A percentile compares a stretch with the other conserved stretches of the same genome.
Evolutionary conservation across 148 eudicot species (phyloP).

Genomic region (Talinum fruticosum): DNA sequence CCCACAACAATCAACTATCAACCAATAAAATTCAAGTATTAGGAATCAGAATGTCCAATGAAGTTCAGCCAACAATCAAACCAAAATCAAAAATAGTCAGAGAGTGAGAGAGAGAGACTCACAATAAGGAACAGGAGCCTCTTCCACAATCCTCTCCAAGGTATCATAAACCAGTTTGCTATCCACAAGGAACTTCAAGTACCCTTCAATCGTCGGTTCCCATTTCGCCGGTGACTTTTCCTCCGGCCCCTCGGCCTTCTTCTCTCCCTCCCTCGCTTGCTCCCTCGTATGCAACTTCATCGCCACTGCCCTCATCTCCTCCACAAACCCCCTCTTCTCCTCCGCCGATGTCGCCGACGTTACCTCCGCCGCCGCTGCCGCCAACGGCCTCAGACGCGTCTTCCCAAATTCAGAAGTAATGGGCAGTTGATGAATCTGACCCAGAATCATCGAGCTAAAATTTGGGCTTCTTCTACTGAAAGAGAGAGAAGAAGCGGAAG

Average conservation of each 20-base stretch:
- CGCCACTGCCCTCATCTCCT: constrained; percentile 97
- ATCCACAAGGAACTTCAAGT: constrained; percentile 88
- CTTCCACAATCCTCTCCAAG: constrained; percentile 68
- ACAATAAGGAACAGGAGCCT: constrained; percentile 78
- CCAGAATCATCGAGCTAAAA: constrained; percentile 27
- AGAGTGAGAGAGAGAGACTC: constrained; percentile 27
- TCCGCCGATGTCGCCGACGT: constrained; percentile 33
- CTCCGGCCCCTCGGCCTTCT: constrained; percentile 52
- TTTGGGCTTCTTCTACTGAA: constrained; percentile 21
- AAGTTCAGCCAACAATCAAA: constrained; percentile 1
- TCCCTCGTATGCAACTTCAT: constrained; percentile 87
- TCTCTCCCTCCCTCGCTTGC: constrained; percentile 81
- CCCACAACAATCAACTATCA: background rate
- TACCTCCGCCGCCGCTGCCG: background rate
- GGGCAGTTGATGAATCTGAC: background rate
- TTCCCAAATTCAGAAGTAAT: background rate
- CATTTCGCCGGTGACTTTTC: constrained; percentile 63
- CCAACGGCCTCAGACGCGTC: constrained; percentile 26
- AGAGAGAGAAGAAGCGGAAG: constrained; percentile 7
- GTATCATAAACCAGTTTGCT: constrained; percentile 88
- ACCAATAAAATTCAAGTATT: background rate
- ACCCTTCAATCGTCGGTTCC: constrained; percentile 82
- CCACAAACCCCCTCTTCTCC: constrained; percentile 81
- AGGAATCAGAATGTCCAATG: background rate
- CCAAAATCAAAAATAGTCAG: background rate